Evolutionary conservation across 2,329 filamentous ascomycete genomes (phyloP), one percentile per base, ranked within the genome.

Genomic region (Aspergillus ustus): DNA sequence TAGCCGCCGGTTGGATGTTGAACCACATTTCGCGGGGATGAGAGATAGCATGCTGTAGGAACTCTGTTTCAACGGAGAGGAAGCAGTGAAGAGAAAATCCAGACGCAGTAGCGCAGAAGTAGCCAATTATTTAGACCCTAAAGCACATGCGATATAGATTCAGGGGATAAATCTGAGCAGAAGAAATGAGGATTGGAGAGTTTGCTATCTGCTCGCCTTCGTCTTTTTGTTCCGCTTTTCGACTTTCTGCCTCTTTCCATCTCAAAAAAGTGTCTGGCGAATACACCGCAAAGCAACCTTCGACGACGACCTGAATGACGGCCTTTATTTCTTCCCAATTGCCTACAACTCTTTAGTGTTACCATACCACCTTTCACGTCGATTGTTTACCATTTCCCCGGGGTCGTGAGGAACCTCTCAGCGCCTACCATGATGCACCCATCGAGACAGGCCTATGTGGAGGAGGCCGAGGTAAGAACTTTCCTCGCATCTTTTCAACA

Each of bases 371-470:
- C 9, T 13, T 31, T 31, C 20, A 11, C 19, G 15, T 51, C 20
- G n/a, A 50, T 17, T 17, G 25, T n/a, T 43, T 11, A 15, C 34
- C 22, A 22, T 52, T 52, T 22, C 54, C 6, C 19, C 29, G 61
- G 46, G 25, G 9, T 49, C n/a, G 13, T 45, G 43, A 15, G 43
- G 53, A 37, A 48, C 48, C 52, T 19, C 17, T 45, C 61, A 56
- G 15, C 54, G 58, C 61, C 65, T 70, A 78, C 73, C 74, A 85
- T 80, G 75, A 85, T 96, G 82, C 94, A 97, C 82, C 94, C 94
- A 61, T 88, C 94, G 76, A 87, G 95, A 67, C 90, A 94, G 79
- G 94, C 94, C 46, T 97, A 96, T 78, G 93, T 98, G 66, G 94
- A 98, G 83, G 94, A 97, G 73, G 78, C 84, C 57, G 85, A 89